Conservation (phyloP, 371 early-diverging fungal genomes). For the Zychaea mexicana region DNA sequence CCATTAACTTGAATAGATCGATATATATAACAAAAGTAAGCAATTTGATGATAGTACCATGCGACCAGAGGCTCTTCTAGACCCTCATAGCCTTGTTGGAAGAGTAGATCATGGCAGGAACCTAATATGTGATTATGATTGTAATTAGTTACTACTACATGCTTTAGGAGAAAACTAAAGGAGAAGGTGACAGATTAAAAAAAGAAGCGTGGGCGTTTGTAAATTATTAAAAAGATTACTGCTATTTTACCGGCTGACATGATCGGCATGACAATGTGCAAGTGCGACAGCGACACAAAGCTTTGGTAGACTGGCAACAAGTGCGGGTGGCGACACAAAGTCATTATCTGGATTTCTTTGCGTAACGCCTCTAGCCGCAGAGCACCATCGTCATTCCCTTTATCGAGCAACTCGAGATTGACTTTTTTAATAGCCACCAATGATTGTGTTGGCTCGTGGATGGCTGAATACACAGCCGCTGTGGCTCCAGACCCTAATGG, state of each 20-base stretch:
- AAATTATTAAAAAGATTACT: not conserved
- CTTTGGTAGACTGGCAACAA: slow-evolving; percentile 65
- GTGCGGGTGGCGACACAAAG: slow-evolving; percentile 65
- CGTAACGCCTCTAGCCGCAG: slow-evolving; percentile 32
- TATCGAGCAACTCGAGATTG: slow-evolving; percentile 25
- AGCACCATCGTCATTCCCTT: slow-evolving; percentile 19
- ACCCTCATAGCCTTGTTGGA: slow-evolving; percentile 22
- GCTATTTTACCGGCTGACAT: slow-evolving; percentile 54
- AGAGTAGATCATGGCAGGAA: slow-evolving; percentile 42
- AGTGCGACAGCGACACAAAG: slow-evolving; percentile 56
- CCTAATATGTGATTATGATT: no score
- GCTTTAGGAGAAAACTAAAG: no score
- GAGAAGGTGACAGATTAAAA: not conserved
- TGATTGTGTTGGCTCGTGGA: slow-evolving; percentile 27
- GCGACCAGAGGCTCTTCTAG: slow-evolving; percentile 37
- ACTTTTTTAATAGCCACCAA: slow-evolving; percentile 46
- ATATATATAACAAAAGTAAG: not conserved
- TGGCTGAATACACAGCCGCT: slow-evolving; percentile 41
- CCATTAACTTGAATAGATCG: not conserved
- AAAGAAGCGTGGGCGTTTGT: not conserved
- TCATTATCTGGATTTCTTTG: slow-evolving; percentile 75
- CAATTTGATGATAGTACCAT: slow-evolving; percentile 21
- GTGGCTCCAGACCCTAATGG: slow-evolving; percentile 37
- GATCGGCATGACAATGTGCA: slow-evolving; percentile 71
- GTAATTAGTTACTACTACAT: no score